Percentiles rank a stretch among this genome's conserved stretches.
phyloP scores from a whole-genome alignment of 192 early-diverging fungal genomes.

The Podila clonocystis region DNA sequence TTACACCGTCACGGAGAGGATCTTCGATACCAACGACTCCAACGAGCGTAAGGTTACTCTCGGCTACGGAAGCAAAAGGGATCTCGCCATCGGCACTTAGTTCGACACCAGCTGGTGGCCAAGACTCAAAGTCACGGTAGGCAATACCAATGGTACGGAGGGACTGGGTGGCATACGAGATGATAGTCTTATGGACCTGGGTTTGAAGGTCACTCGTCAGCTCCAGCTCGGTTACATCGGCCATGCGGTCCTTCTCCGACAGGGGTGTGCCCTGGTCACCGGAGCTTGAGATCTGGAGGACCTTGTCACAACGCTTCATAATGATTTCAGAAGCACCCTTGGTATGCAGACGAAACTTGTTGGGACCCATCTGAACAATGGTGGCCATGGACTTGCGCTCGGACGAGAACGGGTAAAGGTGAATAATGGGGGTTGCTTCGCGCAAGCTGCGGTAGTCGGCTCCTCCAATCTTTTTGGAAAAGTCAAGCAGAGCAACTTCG shows the following conservation, averaged over 20 bases:
- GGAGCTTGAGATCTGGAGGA: slow-evolving; percentile 53
- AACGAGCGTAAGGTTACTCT: slow-evolving; percentile 73
- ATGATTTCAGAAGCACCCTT: slow-evolving; percentile 96
- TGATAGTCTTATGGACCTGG: slow-evolving; percentile 63
- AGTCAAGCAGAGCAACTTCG: slow-evolving; percentile 89
- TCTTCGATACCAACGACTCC: slow-evolving; percentile 98
- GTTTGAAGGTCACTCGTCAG: slow-evolving; percentile 42
- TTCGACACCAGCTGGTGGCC: slow-evolving; percentile 53
- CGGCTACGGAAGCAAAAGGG: slow-evolving; percentile 60
- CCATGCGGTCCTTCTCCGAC: slow-evolving; percentile 31
- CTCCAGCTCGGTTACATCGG: slow-evolving; percentile 8
- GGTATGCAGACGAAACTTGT: slow-evolving; percentile 78
- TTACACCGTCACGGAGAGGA: slow-evolving; percentile 95
- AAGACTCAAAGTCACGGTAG: slow-evolving; percentile 82
- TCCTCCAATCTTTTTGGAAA: slow-evolving; percentile 72
- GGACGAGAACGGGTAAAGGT: slow-evolving; percentile 90
- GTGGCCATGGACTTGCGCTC: slow-evolving; percentile 94
- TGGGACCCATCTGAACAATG: slow-evolving; percentile 61
- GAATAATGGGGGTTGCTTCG: slow-evolving; percentile 63
- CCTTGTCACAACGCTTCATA: slow-evolving; percentile 69
- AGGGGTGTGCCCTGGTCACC: slow-evolving; percentile 8
- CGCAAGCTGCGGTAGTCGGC: slow-evolving; percentile 71
- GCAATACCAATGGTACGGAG: slow-evolving; percentile 93
- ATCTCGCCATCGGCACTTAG: slow-evolving; percentile 63
- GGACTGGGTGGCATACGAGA: slow-evolving; percentile 79